Base-by-base conservation (phyloP, 352 stramenopile genomes). In the Pythium brachiatum region DNA sequence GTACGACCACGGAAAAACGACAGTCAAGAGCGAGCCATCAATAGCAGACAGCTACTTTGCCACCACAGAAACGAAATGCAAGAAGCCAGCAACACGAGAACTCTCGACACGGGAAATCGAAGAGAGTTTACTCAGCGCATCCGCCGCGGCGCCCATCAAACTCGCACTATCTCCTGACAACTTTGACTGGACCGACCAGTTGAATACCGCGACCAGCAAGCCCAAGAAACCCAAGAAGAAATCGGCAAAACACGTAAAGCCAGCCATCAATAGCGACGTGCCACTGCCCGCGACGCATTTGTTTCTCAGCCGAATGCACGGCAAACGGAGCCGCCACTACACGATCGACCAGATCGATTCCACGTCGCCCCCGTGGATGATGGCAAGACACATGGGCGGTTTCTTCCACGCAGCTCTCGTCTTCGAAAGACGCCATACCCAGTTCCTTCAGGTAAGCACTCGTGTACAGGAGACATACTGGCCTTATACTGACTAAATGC, bases 241-340 rank as follows among this genome's bases (percentile, higher is more conserved):
- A 20, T 67, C 60, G 43, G 57, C 65, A 52, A 53, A 47, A 32
- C 31, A 34, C n/a, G 16, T 60, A 21, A 62, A 69, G 27, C 64
- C 43, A 29, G 43, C 26, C 11, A 57, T 56, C 13, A 51, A 63
- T 36, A 43, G 50, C n/a, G 32, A 25, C 1, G 62, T 64, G 9
- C 78, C 78, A 34, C 60, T 90, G 11, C 78, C 81, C 31, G 81
- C 76, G 7, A 90, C 78, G 8, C 72, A 86, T 20, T 60, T 68
- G 3, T 90, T 90, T 65, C 57, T 86, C 15, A 72, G 76, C 2
- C 87, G 76, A 23, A 61, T 90, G 20, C 86, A 87, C 53, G 75
- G 77, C 12, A 88, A 89, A 47, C 70, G 72, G 12, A 67, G 50
- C 18, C 70, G 75, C 39, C 63, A 72, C n/a, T 68, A 71, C 27